A percentile compares a stretch with the other conserved stretches of the same genome.
These are phyloP conservation scores for Xylariaceae sp. DNA, from an alignment of 2,329 filamentous ascomycete genomes.

Conservation along the genomic window DNA sequence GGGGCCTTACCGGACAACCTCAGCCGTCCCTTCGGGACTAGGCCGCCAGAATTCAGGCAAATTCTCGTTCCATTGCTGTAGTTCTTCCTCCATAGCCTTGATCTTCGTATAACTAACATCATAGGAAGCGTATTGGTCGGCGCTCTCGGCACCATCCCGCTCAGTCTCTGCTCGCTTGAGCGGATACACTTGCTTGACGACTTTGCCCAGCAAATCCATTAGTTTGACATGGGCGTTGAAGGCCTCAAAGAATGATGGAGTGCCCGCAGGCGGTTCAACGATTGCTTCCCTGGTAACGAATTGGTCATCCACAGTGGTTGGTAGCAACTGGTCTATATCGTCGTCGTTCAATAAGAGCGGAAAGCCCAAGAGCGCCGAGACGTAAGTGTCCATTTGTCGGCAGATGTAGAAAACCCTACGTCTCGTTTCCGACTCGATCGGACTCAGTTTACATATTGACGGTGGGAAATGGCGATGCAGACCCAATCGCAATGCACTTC, in stretches of 20 bases:
- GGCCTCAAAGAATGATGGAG: slow-evolving; percentile 58
- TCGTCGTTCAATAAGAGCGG: slow-evolving; percentile 60
- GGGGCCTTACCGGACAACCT: slow-evolving; percentile 67
- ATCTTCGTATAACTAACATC: slow-evolving; percentile 61
- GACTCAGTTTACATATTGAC: slow-evolving; percentile 47
- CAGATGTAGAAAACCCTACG: slow-evolving; percentile 65
- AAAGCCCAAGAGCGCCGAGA: slow-evolving; percentile 64
- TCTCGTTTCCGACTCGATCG: slow-evolving; percentile 61
- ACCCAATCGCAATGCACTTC: slow-evolving; percentile 72
- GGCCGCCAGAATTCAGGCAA: slow-evolving; percentile 76
- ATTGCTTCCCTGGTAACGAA: slow-evolving; percentile 60
- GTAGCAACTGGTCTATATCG: slow-evolving; percentile 64
- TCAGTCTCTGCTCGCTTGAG: slow-evolving; percentile 52
- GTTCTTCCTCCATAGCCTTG: slow-evolving; percentile 59
- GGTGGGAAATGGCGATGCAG: slow-evolving; percentile 70
- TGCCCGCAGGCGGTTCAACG: slow-evolving; percentile 49
- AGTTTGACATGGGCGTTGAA: slow-evolving; percentile 63
- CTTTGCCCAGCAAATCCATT: slow-evolving; percentile 61
- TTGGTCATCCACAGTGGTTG: slow-evolving; percentile 63
- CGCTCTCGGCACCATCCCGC: slow-evolving; percentile 35
- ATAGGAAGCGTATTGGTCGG: slow-evolving; percentile 47
- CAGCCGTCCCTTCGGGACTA: slow-evolving; percentile 68
- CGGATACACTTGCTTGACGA: slow-evolving; percentile 64
- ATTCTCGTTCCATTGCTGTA: slow-evolving; percentile 60
- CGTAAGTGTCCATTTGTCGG: slow-evolving; percentile 67